phyloP scores from a whole-genome alignment of 805 yeast genomes.

The Monosporozyma servazzii region DNA sequence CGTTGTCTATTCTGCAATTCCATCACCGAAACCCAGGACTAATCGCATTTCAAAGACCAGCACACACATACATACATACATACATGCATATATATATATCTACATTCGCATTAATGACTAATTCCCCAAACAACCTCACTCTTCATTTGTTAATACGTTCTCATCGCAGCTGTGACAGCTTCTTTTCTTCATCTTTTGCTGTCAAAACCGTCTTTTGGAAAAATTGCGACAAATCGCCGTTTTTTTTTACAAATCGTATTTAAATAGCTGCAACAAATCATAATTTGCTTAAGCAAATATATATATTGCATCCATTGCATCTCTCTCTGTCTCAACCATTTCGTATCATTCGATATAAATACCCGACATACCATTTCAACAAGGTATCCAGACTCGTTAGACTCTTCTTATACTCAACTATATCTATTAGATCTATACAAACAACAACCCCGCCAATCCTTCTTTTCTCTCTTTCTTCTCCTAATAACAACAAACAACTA shows the following conservation, averaged over 20 bases:
- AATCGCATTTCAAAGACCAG: neutral
- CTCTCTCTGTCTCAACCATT: neutral
- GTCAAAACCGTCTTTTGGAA: neutral
- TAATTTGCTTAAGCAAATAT: neutral
- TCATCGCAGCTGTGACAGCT: neutral
- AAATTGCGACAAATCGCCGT: neutral
- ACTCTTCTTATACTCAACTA: neutral
- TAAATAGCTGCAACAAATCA: neutral
- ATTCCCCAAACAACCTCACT: neutral
- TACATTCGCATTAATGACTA: neutral
- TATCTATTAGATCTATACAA: neutral
- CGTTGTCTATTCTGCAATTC: slow-evolving; percentile 41
- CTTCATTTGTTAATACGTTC: no score
- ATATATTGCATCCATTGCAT: no score
- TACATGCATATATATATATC: neutral
- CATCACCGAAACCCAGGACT: slow-evolving; percentile 18
- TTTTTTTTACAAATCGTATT: neutral
- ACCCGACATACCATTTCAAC: neutral
- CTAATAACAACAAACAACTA: neutral
- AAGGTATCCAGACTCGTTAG: neutral
- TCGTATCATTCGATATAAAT: neutral
- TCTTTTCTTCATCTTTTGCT: neutral
- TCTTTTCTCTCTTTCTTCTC: neutral
- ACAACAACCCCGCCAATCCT: neutral
- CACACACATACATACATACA: neutral